Base-by-base conservation (phyloP, 345 rosid species). In the Citrus sinensis region DNA sequence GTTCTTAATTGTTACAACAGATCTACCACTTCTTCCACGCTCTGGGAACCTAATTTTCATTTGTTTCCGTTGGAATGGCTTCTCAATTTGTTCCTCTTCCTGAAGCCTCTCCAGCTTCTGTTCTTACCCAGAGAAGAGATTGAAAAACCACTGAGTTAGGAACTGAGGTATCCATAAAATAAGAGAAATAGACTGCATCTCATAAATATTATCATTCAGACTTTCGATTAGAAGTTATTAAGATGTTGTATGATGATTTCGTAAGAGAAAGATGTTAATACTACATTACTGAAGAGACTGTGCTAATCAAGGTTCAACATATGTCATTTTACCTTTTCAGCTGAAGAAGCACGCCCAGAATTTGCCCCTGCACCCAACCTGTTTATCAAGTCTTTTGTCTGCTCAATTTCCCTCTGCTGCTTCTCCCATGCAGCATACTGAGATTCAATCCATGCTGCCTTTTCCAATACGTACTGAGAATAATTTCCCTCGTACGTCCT, bases 31-130 rank as follows among this genome's bases (percentile, higher is more conserved):
- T 58, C 89, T 85, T 71, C 99, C 99, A 65, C 94, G 92, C 87
- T 95, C 99, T 6, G 98, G 98, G 83, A 95, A 93, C 88, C 93
- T 91, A 54, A 95, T 95, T 80, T 92, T 95, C 98, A 95, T 92
- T 77, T 91, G 96, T 68, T 95, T 95, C 68, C 96, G 84, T 74
- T 90, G 88, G 82, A 91, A 95, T 76, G 99, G 99, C 88, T 93
- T 95, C 89, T 92, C 96, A 82, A 95, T 83, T 80, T 84, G 93
- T 73, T 87, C 96, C 79, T 87, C 92, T 80, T 93, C 99, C 81
- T 87, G 86, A 75, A 95, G 95, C 83, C 82, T 91, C 82, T 93
- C 98, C 80, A 95, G 90, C 84, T 93, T 93, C 98, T 95, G 84
- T 80, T 60, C 75, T 32, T 34, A 71, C 25, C 60, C 73, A 61